Percentiles rank a stretch among this genome's conserved stretches.
Conservation (phyloP, 108 stramenopile genomes). For the Nitzschia inconspicua region DNA sequence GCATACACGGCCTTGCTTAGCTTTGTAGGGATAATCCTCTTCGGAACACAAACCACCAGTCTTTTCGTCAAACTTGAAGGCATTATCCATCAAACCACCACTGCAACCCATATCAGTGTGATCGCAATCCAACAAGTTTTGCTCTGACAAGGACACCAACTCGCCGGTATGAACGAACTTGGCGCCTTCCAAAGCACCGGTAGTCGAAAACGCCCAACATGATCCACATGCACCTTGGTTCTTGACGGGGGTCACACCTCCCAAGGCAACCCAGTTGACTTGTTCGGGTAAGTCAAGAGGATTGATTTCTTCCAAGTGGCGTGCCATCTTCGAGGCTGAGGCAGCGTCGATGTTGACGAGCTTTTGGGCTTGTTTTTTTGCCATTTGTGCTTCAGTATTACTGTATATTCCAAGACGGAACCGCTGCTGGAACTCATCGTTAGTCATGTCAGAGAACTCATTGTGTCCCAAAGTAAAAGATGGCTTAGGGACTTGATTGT, state of each 20-base stretch:
- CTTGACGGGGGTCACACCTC: conserved; percentile 87
- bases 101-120: conserved; percentile 83
- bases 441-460: conserved; percentile 84
- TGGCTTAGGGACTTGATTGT: conserved; percentile 54
- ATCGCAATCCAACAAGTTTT: conserved; percentile 95
- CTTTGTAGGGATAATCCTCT: conserved; percentile 88
- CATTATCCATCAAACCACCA: conserved; percentile 96
- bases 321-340: conserved; percentile 13
- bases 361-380: conserved; percentile 21
- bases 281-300: conserved; percentile 49
- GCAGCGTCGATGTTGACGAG: conserved; percentile 22
- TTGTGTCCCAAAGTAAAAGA: conserved; percentile 86
- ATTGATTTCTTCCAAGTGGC: conserved; percentile 13
- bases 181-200: conserved; percentile 92
- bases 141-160: conserved; percentile 84
- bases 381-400: conserved; percentile 16
- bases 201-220: conserved; percentile 94
- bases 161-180: conserved; percentile 84
- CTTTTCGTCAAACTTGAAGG: conserved; percentile 86
- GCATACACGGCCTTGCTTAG: conserved; percentile 54
- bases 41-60: conserved; percentile 84
- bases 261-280: conserved; percentile 80
- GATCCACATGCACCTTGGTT: conserved; percentile 94
- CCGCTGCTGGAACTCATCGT: conserved; percentile 75
- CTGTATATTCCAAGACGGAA: conserved; percentile 58